phyloP scores from a whole-genome alignment of 2,329 filamentous ascomycete genomes.

The Xylaria sp. region DNA sequence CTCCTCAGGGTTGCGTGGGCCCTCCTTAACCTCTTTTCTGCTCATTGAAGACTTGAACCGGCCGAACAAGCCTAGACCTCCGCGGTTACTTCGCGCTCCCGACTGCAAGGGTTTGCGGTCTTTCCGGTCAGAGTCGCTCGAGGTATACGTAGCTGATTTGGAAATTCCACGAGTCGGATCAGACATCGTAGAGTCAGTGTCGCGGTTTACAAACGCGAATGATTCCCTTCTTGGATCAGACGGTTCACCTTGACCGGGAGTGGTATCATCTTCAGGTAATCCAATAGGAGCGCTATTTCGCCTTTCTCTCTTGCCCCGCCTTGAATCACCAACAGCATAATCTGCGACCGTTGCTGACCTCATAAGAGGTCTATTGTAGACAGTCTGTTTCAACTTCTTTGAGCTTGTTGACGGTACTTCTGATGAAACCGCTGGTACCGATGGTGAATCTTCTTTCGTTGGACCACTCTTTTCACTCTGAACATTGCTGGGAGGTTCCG shows the following conservation, averaged over 20 bases:
- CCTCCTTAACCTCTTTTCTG: conserved; percentile 38
- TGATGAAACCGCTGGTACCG: conserved; percentile 38
- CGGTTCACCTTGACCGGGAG: conserved; percentile 43
- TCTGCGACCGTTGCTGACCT: conserved; percentile 19
- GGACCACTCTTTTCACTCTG: conserved; percentile 28
- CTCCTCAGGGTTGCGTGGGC: conserved; percentile 39
- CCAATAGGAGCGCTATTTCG: conserved; percentile 42
- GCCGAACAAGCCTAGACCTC: conserved; percentile 51
- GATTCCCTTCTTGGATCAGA: conserved; percentile 44
- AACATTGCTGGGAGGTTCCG: conserved; percentile 36
- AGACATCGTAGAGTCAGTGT: conserved; percentile 54
- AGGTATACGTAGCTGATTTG: conserved; percentile 50
- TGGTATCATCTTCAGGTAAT: conserved; percentile 35
- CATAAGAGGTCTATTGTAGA: conserved; percentile 24
- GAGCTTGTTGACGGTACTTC: conserved; percentile 42
- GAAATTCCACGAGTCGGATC: conserved; percentile 48
- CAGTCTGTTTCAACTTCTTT: conserved; percentile 37
- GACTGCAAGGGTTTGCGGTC: conserved; percentile 34
- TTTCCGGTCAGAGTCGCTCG: conserved; percentile 34
- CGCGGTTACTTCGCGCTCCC: conserved; percentile 42
- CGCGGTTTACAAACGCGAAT: conserved; percentile 46
- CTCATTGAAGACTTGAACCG: conserved; percentile 50
- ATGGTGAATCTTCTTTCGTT: conserved; percentile 35
- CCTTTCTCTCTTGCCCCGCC: conserved; percentile 44
- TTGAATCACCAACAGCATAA: conserved; percentile 21